These are phyloP conservation scores for Fusarium avenaceum DNA, from an alignment of 2,329 filamentous ascomycete genomes.

Conservation along the genomic window DNA sequence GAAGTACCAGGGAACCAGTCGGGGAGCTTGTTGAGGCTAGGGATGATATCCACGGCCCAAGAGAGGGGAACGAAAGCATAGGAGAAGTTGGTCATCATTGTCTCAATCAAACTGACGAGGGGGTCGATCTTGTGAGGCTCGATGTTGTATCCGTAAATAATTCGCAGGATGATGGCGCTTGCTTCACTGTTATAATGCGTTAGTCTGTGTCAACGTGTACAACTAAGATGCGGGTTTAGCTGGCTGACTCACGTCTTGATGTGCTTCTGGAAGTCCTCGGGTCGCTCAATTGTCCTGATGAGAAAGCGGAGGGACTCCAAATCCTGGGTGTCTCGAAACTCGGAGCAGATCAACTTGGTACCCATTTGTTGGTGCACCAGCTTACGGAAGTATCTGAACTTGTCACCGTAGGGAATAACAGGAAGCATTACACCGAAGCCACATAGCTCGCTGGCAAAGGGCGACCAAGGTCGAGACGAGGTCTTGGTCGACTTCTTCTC, in stretches of 20 bases:
- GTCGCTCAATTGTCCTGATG: conserved; percentile 41
- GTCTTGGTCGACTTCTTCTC: conserved; percentile 53
- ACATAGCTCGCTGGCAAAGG: conserved; percentile 44
- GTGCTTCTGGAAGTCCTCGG: conserved; percentile 41
- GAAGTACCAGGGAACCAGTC: conserved; percentile 49
- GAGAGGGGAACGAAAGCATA: conserved; percentile 48
- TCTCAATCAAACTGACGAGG: conserved; percentile 50
- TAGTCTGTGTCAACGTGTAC: background rate
- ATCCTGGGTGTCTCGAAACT: conserved; percentile 46
- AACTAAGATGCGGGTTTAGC: background rate
- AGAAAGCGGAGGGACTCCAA: conserved; percentile 48
- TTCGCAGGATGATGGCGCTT: conserved; percentile 47
- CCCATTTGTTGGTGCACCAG: conserved; percentile 51
- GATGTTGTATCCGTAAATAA: conserved; percentile 52
- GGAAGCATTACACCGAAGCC: conserved; percentile 40
- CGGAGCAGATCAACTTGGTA: conserved; percentile 34
- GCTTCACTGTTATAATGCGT: conserved; percentile 44
- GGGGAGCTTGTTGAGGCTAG: conserved; percentile 50
- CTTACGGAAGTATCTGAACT: conserved; percentile 46
- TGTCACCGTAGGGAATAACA: conserved; percentile 35
- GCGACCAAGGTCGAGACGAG: conserved; percentile 49
- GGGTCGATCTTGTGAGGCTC: conserved; percentile 50
- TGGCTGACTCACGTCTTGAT: conserved; percentile 50
- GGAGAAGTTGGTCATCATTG: conserved; percentile 50
- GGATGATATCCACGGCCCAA: conserved; percentile 54